These are phyloP conservation scores for Arthrobotrys sinensis DNA, from an alignment of 2,329 filamentous ascomycete species.

Conservation along the genomic window DNA sequence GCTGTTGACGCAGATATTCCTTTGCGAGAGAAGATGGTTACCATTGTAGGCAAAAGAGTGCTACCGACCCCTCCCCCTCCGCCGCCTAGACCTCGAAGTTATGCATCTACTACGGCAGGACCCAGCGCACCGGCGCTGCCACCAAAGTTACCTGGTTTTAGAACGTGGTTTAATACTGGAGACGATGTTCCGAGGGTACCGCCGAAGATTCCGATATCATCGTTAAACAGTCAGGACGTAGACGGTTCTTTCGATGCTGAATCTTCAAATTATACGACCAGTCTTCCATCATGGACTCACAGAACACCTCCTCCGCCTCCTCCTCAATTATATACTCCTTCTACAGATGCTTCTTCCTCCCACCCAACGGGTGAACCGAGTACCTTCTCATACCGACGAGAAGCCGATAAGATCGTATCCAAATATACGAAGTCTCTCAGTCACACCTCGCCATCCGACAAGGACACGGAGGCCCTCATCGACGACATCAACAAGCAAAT, in stretches of 20 bases:
- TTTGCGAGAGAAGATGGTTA: slow-evolving; percentile 24
- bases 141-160: slow-evolving; percentile 15
- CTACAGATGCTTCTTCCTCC: not conserved
- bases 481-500: slow-evolving; percentile 20
- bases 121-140: slow-evolving; percentile 16
- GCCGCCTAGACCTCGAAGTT: slow-evolving; percentile 3
- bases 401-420: slow-evolving; percentile 14
- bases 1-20: slow-evolving; percentile 9
- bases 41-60: slow-evolving; percentile 14
- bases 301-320: slow-evolving; percentile 16
- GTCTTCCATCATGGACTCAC: not conserved
- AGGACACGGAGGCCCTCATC: not conserved
- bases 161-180: slow-evolving; percentile 6
- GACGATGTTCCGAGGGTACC: slow-evolving; percentile 12
- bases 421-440: slow-evolving; percentile 20
- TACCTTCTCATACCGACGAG: slow-evolving; percentile 2
- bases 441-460: slow-evolving; percentile 5
- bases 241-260: not conserved
- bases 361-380: not conserved
- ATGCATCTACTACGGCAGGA: not conserved
- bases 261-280: slow-evolving; percentile 11
- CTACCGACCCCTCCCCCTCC: slow-evolving; percentile 12
- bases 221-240: not conserved
- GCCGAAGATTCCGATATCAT: slow-evolving; percentile 15
- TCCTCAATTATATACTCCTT: not conserved